These are phyloP conservation scores for Coemansia sp. DNA, from an alignment of 371 early-diverging fungal genomes.

Conservation along the genomic window DNA sequence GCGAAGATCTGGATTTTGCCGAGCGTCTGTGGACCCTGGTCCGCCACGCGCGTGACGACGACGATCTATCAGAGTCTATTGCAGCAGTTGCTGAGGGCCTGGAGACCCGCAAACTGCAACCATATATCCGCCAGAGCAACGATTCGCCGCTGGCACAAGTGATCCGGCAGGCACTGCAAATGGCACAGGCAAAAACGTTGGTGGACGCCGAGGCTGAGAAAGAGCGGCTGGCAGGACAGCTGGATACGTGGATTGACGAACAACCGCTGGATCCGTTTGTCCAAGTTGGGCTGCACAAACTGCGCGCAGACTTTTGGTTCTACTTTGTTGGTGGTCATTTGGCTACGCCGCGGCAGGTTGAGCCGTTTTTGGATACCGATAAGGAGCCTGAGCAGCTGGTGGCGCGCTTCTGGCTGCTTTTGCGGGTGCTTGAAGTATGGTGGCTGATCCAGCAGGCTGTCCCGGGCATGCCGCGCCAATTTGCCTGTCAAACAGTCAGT, in stretches of 20 bases:
- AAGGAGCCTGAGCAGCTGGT: slow-evolving; percentile 24
- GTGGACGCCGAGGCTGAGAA: slow-evolving; percentile 27
- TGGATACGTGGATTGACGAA: slow-evolving; percentile 46
- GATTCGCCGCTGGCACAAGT: slow-evolving; percentile 28
- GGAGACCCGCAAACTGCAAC: slow-evolving; percentile 43
- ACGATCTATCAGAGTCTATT: slow-evolving; percentile 33
- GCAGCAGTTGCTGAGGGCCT: slow-evolving; percentile 46
- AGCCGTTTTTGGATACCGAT: slow-evolving; percentile 20
- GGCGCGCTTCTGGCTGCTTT: slow-evolving; percentile 25
- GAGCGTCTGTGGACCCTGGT: slow-evolving; percentile 54
- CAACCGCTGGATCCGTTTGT: slow-evolving; percentile 47
- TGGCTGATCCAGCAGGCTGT: slow-evolving; percentile 39
- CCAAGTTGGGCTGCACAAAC: slow-evolving; percentile 28
- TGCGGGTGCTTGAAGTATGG: slow-evolving; percentile 38
- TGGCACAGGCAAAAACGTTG: slow-evolving; percentile 27
- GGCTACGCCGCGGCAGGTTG: slow-evolving; percentile 40
- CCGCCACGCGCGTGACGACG: slow-evolving; percentile 33
- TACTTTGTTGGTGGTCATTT: slow-evolving; percentile 37
- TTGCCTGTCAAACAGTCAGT: slow-evolving; percentile 21
- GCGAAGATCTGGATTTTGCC: slow-evolving; percentile 55
- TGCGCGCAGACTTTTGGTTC: slow-evolving; percentile 35
- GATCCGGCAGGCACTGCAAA: slow-evolving; percentile 29
- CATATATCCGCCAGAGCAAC: slow-evolving; percentile 35
- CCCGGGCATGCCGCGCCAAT: slow-evolving; percentile 38
- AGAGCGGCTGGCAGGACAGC: slow-evolving; percentile 31